Base-by-base conservation (phyloP, 805 yeast genomes). In the Candida pseudoglaebosa region DNA sequence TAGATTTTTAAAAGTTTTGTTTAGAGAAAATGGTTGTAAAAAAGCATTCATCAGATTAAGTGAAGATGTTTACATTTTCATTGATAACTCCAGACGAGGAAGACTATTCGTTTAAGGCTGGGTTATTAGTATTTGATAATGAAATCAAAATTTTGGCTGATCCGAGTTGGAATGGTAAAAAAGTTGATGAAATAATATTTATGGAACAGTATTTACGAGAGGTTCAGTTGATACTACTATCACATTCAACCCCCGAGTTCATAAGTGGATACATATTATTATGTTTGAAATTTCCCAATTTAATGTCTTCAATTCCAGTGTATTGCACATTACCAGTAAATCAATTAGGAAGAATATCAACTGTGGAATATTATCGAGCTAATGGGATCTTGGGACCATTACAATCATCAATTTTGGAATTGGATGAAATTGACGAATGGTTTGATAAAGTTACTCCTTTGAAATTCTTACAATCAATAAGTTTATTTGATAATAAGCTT, bases 291-390 rank as follows among this genome's bases (percentile, higher is more conserved):
- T 80, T 77, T 45, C 78, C 82, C 19, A 61, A 65, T 4, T 61
- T 87, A 17, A 57, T 68, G 67, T 66, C 81, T 2, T 67, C 77
- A 24, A 75, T 90, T 17, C 88, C 89, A 2, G 83, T 84, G 0
- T 93, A 84, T 56, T 78, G 97, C 0, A 91, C 99, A 0, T 61
- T 88, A n/a, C 98, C 99, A 0, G 84, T 90, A 1, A 71, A 82
- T 9, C 90, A 87, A 52, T 65, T 93, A 52, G 98, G 97, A 0
- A 73, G 95, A 48, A 78, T 87, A 13, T 71, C 95, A 4, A 83
- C 95, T 0, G 77, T 86, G n/a, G 99, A 93, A 49, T 65, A 77
- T 21, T 93, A 89, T 56, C 62, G 95, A 43, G 65, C 84, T 2
- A 60, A 60, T 12, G 95, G 96, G 1, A 53, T 88, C 1, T 63